Conservation (phyloP, 768 basidiomycete genomes). For the Lentinula detonsa region DNA sequence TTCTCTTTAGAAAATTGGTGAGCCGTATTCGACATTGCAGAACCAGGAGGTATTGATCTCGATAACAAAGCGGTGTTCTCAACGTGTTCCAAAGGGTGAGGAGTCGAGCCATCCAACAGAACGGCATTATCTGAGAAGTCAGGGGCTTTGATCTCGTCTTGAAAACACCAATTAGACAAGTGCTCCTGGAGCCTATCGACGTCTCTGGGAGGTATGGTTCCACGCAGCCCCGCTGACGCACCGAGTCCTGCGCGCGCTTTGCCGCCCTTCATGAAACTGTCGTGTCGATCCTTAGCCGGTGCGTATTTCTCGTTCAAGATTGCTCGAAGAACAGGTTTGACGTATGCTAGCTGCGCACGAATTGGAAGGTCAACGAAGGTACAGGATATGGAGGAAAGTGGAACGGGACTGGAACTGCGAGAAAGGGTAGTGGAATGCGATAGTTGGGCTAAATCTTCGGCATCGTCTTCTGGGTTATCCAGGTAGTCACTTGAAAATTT, state of each 20-base stretch:
- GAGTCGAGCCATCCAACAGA: conserved; percentile 1
- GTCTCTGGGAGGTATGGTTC: conserved; percentile 34
- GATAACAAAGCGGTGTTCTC: neutral
- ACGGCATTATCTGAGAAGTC: neutral
- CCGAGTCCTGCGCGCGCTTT: conserved; percentile 33
- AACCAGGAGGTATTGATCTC: neutral
- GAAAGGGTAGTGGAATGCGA: neutral
- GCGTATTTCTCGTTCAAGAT: conserved; percentile 50
- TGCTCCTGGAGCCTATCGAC: conserved; percentile 28
- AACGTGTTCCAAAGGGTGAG: neutral
- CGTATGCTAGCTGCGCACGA: conserved; percentile 56
- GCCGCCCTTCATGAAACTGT: conserved; percentile 55
- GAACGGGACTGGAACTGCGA: conserved; percentile 30
- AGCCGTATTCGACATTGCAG: neutral
- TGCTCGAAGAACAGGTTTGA: conserved; percentile 55
- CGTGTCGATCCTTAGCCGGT: conserved; percentile 46
- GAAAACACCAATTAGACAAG: conserved; percentile 38
- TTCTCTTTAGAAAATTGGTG: neutral
- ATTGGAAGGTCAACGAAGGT: conserved; percentile 47
- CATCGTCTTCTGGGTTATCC: conserved; percentile 26
- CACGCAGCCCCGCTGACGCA: conserved; percentile 28
- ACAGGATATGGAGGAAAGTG: conserved; percentile 33
- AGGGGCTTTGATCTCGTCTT: conserved; percentile 15
- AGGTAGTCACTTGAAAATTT: conserved; percentile 41
- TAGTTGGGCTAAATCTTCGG: conserved; percentile 11